phyloP scores from a whole-genome alignment of 2,329 filamentous ascomycete genomes.

The Fusarium sambucinum region DNA sequence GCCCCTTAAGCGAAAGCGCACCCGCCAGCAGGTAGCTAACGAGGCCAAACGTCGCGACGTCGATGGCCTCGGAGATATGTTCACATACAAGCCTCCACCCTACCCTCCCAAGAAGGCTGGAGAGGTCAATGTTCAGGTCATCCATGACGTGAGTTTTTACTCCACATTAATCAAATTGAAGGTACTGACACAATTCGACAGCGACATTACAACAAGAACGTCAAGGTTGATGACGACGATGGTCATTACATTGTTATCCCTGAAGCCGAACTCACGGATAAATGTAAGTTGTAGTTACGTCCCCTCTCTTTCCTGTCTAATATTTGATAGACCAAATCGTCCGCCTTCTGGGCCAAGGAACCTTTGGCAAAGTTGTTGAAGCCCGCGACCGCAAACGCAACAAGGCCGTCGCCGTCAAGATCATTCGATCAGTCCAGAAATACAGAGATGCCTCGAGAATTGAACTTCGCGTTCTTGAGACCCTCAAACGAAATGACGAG shows the following conservation, averaged over 20 bases:
- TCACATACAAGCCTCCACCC: constrained; percentile 86
- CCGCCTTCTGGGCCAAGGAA: constrained; percentile 93
- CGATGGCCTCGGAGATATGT: constrained; percentile 76
- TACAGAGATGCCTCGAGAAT: constrained; percentile 97
- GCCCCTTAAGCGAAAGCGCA: constrained; percentile 93
- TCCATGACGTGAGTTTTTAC: constrained; percentile 69
- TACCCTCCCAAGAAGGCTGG: constrained; percentile 91
- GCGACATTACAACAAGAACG: constrained; percentile 63
- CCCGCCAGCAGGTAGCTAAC: constrained; percentile 82
- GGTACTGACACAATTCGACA: constrained; percentile 38
- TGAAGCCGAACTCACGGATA: constrained; percentile 85
- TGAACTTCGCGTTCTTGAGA: constrained; percentile 91
- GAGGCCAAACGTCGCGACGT: constrained; percentile 84
- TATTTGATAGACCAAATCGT: constrained; percentile 79
- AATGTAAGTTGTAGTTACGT: constrained; percentile 74
- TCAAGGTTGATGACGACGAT: constrained; percentile 94
- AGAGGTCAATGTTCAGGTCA: constrained; percentile 75
- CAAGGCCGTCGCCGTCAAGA: constrained; percentile 91
- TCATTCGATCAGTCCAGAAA: constrained; percentile 97
- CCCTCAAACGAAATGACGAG: constrained; percentile 89
- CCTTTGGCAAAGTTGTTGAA: constrained; percentile 97
- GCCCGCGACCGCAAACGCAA: constrained; percentile 83
- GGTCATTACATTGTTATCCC: constrained; percentile 96
- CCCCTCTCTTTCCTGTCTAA: background rate
- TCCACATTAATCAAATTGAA: constrained; percentile 7